Conservation (phyloP, 495 filamentous ascomycete genomes). For the Penicillium cataractarum region DNA sequence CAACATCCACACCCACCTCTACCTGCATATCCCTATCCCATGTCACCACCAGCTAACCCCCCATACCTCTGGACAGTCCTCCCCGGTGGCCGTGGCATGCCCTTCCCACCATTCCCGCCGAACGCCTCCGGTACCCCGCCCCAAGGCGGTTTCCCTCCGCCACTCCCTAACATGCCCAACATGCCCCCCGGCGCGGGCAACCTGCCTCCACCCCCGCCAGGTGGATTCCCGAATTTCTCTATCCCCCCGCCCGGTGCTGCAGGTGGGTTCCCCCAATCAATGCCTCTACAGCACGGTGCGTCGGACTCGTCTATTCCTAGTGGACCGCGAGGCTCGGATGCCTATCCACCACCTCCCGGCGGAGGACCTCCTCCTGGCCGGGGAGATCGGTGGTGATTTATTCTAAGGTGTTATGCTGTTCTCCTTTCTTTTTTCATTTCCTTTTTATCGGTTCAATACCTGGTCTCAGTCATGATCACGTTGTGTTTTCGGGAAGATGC, state of each 20-base stretch:
- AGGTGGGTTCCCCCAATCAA: slow-evolving; percentile 32
- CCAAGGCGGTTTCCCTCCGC: slow-evolving; percentile 25
- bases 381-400: slow-evolving; percentile 30
- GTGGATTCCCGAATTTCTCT: slow-evolving; percentile 56
- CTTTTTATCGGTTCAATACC: slow-evolving; percentile 13
- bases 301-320: slow-evolving; percentile 25
- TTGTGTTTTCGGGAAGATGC: background rate
- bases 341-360: slow-evolving; percentile 34
- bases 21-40: background rate
- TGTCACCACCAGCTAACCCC: slow-evolving; percentile 22
- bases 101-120: slow-evolving; percentile 63
- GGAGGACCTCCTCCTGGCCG: slow-evolving; percentile 27
- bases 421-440: slow-evolving; percentile 12
- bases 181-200: slow-evolving; percentile 52
- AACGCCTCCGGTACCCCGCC: slow-evolving; percentile 40
- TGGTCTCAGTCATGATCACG: slow-evolving; percentile 16
- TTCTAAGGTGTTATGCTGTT: background rate
- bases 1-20: background rate
- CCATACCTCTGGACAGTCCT: slow-evolving; percentile 42
- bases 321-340: slow-evolving; percentile 40
- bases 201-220: slow-evolving; percentile 68
- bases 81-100: slow-evolving; percentile 63
- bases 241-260: slow-evolving; percentile 40
- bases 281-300: slow-evolving; percentile 30
- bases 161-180: slow-evolving; percentile 32